These are phyloP conservation scores for Prunus salicina DNA, from an alignment of 306 rosid species.

Conservation along the genomic window DNA sequence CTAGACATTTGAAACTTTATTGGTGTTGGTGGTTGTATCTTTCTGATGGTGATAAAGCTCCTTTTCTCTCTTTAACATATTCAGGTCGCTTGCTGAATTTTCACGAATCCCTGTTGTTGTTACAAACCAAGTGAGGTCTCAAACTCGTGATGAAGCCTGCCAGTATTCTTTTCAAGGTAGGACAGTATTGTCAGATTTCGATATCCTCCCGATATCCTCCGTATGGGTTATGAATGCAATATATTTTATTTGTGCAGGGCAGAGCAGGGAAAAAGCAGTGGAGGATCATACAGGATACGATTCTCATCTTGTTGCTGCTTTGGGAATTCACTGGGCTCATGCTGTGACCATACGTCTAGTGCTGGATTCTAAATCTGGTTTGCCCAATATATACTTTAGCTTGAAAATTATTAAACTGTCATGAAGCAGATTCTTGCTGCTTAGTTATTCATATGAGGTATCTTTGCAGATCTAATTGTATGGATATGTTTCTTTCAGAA, in stretches of 20 bases:
- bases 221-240: conserved; percentile 13
- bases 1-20: conserved; percentile 12
- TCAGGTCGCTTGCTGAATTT: conserved; percentile 89
- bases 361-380: conserved; percentile 86
- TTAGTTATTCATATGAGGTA: not conserved
- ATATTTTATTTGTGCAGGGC: conserved; percentile 38
- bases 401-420: not conserved
- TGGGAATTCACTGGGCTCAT: conserved; percentile 98
- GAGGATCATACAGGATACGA: conserved; percentile 45
- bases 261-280: conserved; percentile 23
- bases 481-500: not conserved
- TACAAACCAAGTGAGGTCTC: conserved; percentile 95
- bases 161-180: conserved; percentile 83
- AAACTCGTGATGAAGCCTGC: conserved; percentile 54
- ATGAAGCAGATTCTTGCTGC: not conserved
- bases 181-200: conserved; percentile 22
- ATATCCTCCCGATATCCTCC: conserved; percentile 18
- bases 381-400: not conserved
- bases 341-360: conserved; percentile 90
- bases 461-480: not conserved
- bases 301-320: conserved; percentile 90
- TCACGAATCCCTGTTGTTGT: conserved; percentile 81
- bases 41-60: conserved; percentile 12
- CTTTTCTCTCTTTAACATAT: conserved; percentile 14
- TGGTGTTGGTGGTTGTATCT: conserved; percentile 13